Base-by-base conservation (phyloP, 495 filamentous ascomycete species). In the Penicillium cinerascens region DNA sequence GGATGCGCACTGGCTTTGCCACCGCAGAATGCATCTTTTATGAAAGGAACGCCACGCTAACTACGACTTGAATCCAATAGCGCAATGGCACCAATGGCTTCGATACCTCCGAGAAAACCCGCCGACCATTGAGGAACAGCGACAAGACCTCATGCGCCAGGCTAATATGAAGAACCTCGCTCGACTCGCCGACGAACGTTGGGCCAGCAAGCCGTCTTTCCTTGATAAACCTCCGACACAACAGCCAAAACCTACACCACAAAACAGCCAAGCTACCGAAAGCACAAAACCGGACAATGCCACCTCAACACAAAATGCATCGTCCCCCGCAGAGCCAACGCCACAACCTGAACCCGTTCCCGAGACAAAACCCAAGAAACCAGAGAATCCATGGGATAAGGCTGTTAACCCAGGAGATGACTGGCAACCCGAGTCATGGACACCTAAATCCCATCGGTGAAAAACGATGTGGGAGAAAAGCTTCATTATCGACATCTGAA, bases 61-160 rank as follows among this genome's bases (percentile, higher is more conserved):
- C 25, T 49, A 23, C 27, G 17, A 33, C 13, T 36, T 43, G 7
- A 64, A 76, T 50, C 6, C 15, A 10, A 58, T 74, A 72, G 87
- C 92, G 1, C 84, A 87, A 74, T 98, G 93, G 93, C 89, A 92
- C 67, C 92, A 97, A 67, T 98, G 93, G 93, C 85, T 98, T 11
- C 89, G 95, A 35, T 81, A 95, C 58, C 87, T 88, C 8, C 87
- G 93, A 4, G 16, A 61, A 6, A 64, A 81, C 6, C 76, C 95
- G 0, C 93, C 93, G 0, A 82, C 81, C 0, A 70, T 96, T 16
- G 58, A 75, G 16, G 93, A 98, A 67, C 92, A 95, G 58, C 71
- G 74, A 36, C 66, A 72, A 25, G 92, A 98, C 38, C 59, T 89
- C 0, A 49, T 75, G 1, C 80, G 93, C 16, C 87, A 86, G 63